Conservation (phyloP, 164 flowering plant genomes). For the Vitis labrusca region DNA sequence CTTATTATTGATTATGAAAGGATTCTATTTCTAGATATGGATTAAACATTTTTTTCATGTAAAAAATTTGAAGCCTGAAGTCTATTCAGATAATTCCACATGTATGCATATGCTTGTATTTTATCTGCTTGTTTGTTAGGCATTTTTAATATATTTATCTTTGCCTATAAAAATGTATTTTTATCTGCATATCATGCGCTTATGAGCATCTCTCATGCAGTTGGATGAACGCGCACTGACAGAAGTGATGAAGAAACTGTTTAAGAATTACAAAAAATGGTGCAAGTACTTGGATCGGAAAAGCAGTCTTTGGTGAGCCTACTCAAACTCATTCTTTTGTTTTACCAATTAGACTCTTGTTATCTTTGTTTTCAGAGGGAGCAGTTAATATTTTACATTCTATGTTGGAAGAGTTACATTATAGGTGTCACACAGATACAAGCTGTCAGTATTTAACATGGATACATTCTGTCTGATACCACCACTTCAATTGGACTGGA, state of each 20-base stretch:
- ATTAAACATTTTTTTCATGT: too few species aligned
- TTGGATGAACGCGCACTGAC: conserved; percentile 92
- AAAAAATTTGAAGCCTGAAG: too few species aligned
- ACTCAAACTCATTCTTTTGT: neutral
- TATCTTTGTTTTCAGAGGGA: neutral
- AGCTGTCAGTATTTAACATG: too few species aligned
- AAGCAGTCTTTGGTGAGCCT: conserved; percentile 95
- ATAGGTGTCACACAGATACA: too few species aligned
- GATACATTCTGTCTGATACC: neutral
- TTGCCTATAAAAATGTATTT: neutral
- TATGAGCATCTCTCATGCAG: conserved; percentile 31
- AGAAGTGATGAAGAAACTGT: conserved; percentile 96
- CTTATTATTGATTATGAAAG: too few species aligned
- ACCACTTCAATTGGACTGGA: neutral
- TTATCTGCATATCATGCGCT: neutral
- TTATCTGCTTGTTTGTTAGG: neutral
- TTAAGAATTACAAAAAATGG: conserved; percentile 97
- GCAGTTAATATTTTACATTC: neutral
- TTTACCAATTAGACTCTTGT: neutral
- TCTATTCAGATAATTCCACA: too few species aligned
- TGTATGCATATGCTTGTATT: too few species aligned
- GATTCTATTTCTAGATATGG: too few species aligned
- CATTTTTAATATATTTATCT: neutral
- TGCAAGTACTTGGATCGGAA: conserved; percentile 93
- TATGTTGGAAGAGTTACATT: too few species aligned